phyloP scores from a whole-genome alignment of 306 rosid genomes.

The Quercus suber region DNA sequence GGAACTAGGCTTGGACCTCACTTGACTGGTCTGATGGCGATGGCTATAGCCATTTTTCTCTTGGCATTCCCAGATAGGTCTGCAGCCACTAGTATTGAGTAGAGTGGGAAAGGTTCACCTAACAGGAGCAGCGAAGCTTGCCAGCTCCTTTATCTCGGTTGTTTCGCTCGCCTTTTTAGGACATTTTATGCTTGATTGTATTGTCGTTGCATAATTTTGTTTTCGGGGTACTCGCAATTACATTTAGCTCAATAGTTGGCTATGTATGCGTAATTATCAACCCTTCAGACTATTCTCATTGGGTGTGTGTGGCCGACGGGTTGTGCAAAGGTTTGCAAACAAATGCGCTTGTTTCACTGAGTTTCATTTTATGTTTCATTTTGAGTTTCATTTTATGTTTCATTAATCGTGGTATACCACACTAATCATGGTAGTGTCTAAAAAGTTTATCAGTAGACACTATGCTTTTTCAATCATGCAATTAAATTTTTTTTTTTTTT shows the following conservation, averaged over 20 bases:
- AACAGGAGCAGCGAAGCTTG: background rate
- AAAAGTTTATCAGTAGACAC: no score
- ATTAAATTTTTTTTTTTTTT: no score
- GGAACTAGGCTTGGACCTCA: conserved; percentile 32
- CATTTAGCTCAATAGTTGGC: background rate
- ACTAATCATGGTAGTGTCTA: no score
- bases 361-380: no score
- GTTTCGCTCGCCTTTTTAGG: background rate
- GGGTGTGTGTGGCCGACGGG: background rate
- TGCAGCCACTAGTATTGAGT: background rate
- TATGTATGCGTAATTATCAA: background rate
- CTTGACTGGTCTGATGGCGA: conserved; percentile 1
- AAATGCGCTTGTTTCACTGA: no score
- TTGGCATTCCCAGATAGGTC: conserved; percentile 30
- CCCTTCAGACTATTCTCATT: background rate
- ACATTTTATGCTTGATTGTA: background rate
- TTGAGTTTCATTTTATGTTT: no score
- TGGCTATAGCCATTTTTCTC: conserved; percentile 31
- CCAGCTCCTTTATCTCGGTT: background rate
- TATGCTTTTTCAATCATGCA: no score
- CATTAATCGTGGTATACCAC: no score
- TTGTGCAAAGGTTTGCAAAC: no score
- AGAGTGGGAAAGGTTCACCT: background rate
- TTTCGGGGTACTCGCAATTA: background rate
- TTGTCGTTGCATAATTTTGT: background rate